phyloP scores from a whole-genome alignment of 352 stramenopile genomes.

The Lagenidium giganteum region DNA sequence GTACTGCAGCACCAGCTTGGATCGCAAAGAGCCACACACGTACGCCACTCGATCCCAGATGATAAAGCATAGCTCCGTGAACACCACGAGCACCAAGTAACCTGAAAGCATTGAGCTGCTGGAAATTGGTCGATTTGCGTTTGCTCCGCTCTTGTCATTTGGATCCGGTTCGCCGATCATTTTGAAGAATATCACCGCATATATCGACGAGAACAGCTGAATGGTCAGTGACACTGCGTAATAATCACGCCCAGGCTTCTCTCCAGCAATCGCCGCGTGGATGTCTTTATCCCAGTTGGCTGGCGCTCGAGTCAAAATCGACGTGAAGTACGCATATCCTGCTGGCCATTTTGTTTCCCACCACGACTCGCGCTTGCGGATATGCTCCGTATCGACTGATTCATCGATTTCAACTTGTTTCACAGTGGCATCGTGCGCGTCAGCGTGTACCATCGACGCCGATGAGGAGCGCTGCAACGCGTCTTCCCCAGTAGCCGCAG shows the following conservation, averaged over 20 bases:
- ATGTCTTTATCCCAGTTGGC: constrained; percentile 76
- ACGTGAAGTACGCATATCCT: constrained; percentile 42
- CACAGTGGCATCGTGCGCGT: too few relatives aligned
- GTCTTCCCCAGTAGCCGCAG: too few relatives aligned
- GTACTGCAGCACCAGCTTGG: constrained; percentile 65
- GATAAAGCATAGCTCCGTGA: constrained; percentile 58
- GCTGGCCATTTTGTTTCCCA: constrained; percentile 33
- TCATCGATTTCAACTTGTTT: constrained; percentile 54
- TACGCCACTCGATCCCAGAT: constrained; percentile 78
- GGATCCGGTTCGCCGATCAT: constrained; percentile 42
- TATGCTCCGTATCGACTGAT: constrained; percentile 23
- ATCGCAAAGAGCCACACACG: constrained; percentile 49
- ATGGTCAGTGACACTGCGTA: constrained; percentile 55
- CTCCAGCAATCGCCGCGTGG: constrained; percentile 52
- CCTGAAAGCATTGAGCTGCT: constrained; percentile 61
- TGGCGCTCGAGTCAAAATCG: constrained; percentile 43
- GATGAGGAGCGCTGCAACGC: constrained; percentile 5
- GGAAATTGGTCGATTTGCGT: constrained; percentile 40
- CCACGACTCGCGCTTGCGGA: constrained; percentile 39
- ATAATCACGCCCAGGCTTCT: constrained; percentile 65
- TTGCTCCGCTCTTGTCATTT: constrained; percentile 25
- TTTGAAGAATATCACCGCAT: constrained; percentile 59
- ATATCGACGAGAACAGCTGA: constrained; percentile 46
- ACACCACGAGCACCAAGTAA: constrained; percentile 60
- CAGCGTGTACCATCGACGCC: too few relatives aligned